phyloP scores from a whole-genome alignment of 805 yeast genomes.

The Cyberlindnera mississippiensis region DNA sequence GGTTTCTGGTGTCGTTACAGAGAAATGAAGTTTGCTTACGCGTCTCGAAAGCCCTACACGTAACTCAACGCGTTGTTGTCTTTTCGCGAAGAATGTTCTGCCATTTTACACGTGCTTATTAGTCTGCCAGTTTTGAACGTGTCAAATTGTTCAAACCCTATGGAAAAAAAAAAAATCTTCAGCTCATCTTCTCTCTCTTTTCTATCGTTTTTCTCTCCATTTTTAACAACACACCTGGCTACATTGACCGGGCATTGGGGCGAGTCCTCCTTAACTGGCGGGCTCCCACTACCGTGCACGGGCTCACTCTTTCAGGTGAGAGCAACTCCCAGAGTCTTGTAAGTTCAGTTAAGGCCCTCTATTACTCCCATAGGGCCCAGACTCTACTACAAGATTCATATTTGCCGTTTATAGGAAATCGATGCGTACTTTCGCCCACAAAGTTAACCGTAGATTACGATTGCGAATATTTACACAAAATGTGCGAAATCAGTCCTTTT shows the following conservation, averaged over 20 bases:
- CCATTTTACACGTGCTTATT: too few species aligned
- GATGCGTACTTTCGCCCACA: too few species aligned
- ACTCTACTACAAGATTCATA: conserved; percentile 23
- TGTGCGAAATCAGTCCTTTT: too few species aligned
- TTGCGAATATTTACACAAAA: too few species aligned
- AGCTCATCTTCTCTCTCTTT: too few species aligned
- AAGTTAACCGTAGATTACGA: too few species aligned
- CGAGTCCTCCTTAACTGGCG: neutral
- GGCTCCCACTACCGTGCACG: conserved; percentile 6
- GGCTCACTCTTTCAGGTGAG: conserved; percentile 22
- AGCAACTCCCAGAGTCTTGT: conserved; percentile 13
- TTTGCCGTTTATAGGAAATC: neutral
- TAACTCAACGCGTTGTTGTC: too few species aligned
- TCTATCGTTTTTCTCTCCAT: neutral
- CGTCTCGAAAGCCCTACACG: neutral
- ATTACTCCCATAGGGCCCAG: conserved; percentile 11
- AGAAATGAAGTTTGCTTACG: neutral
- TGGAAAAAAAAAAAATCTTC: too few species aligned
- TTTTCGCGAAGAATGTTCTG: too few species aligned
- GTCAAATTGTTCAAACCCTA: neutral
- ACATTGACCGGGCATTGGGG: conserved; percentile 16
- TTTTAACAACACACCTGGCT: conserved; percentile 12
- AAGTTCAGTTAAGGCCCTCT: conserved; percentile 20
- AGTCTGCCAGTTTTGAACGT: neutral
- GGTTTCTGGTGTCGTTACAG: too few species aligned